Evolutionary conservation across 306 rosid genomes (phyloP).

Genomic region (Fragaria ananassa): DNA sequence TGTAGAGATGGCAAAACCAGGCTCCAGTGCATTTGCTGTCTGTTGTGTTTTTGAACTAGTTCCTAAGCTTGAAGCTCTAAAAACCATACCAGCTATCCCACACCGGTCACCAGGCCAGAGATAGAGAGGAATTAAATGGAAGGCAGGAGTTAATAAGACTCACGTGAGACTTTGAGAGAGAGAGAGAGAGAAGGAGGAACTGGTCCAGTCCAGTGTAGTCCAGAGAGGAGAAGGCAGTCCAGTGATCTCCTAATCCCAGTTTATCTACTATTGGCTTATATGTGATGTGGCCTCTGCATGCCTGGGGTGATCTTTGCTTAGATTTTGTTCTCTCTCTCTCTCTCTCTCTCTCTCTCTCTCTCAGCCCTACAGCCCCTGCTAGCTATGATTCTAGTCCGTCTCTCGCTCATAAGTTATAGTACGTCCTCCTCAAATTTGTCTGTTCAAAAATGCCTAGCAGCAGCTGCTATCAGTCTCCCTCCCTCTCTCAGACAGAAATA

Average conservation of each 20-base stretch:
- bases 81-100: neutral
- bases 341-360: neutral
- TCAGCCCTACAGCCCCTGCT: neutral
- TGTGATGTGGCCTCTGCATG: neutral
- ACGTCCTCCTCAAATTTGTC: neutral
- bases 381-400: neutral
- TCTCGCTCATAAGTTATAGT: constrained; percentile 8
- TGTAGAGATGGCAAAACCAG: neutral
- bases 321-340: neutral
- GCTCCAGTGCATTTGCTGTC: neutral
- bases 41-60: neutral
- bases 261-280: neutral
- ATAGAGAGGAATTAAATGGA: constrained; percentile 29
- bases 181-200: constrained; percentile 15
- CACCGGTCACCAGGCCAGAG: neutral
- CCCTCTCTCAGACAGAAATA: neutral
- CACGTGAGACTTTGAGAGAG: constrained; percentile 52
- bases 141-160: constrained; percentile 33
- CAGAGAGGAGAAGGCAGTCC: neutral
- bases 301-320: neutral
- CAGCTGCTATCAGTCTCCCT: neutral
- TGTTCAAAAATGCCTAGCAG: neutral
- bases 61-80: neutral
- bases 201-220: neutral
- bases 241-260: neutral